These are phyloP conservation scores for Yamadazyma diddensiae DNA, from an alignment of 1,139 yeast genomes.

Conservation along the genomic window DNA sequence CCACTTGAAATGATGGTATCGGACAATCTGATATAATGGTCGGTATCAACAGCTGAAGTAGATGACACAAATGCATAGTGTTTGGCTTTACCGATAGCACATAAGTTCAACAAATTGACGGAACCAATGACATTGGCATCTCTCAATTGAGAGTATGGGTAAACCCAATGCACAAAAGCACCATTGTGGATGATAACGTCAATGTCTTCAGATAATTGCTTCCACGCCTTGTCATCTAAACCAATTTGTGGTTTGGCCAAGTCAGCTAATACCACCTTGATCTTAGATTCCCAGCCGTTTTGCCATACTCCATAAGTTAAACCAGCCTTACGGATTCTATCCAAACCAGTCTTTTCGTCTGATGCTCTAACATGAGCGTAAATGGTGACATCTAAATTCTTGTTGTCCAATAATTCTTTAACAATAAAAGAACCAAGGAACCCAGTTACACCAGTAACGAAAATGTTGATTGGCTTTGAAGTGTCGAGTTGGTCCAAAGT, in stretches of 20 bases:
- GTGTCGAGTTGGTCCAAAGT: constrained; percentile 27
- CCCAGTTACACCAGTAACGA: constrained; percentile 95
- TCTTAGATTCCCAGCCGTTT: constrained; percentile 51
- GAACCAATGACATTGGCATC: constrained; percentile 94
- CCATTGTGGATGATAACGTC: constrained; percentile 95
- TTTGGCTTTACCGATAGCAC: constrained; percentile 80
- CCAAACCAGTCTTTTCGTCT: constrained; percentile 62
- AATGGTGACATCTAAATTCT: constrained; percentile 48
- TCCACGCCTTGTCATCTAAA: constrained; percentile 57
- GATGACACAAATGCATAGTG: constrained; percentile 90
- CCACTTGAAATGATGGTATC: constrained; percentile 68
- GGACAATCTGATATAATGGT: constrained; percentile 72
- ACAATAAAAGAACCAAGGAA: constrained; percentile 89
- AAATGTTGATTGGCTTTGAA: constrained; percentile 54
- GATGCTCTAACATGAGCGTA: constrained; percentile 91
- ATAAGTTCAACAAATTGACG: constrained; percentile 76
- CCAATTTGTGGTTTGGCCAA: constrained; percentile 74
- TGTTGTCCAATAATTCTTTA: constrained; percentile 62
- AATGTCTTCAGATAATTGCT: constrained; percentile 48
- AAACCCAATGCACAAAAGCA: constrained; percentile 98
- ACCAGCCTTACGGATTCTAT: constrained; percentile 75
- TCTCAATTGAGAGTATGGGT: constrained; percentile 85
- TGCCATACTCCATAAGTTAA: constrained; percentile 86
- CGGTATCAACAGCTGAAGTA: constrained; percentile 87
- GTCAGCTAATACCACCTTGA: constrained; percentile 82